phyloP scores from a whole-genome alignment of 2,329 filamentous ascomycete genomes.

The Colletotrichum tamarilloi region DNA sequence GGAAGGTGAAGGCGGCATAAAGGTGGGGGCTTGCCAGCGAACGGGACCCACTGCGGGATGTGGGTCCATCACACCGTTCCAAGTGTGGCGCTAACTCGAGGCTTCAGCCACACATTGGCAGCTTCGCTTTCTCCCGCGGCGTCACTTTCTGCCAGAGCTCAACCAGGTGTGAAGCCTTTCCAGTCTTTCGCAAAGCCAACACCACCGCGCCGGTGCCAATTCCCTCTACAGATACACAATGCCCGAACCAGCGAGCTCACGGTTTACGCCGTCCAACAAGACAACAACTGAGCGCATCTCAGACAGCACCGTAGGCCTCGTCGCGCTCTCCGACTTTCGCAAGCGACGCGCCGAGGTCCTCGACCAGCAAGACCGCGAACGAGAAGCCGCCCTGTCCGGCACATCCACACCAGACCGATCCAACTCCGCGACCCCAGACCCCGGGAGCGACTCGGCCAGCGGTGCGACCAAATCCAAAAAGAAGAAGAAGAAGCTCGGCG shows the following conservation, averaged over 20 bases:
- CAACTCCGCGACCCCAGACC: conserved; percentile 59
- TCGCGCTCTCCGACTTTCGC: conserved; percentile 92
- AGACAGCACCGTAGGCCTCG: conserved; percentile 88
- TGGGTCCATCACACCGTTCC: conserved; percentile 2
- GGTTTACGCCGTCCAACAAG: conserved; percentile 81
- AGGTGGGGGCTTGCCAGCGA: conserved; percentile 27
- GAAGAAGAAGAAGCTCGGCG: conserved; percentile 56
- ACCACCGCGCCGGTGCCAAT: neutral
- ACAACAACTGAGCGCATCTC: conserved; percentile 86
- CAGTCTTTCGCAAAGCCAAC: neutral
- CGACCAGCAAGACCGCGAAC: conserved; percentile 88
- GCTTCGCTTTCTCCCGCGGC: neutral
- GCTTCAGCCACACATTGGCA: conserved; percentile 5
- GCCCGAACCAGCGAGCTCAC: conserved; percentile 57
- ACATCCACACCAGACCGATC: conserved; percentile 62
- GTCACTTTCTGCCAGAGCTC: neutral
- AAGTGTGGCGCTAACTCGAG: neutral
- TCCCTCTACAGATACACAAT: conserved; percentile 42
- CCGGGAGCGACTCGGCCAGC: conserved; percentile 46
- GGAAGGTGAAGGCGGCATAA: conserved; percentile 16
- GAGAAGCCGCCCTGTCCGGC: conserved; percentile 66
- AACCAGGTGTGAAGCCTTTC: neutral
- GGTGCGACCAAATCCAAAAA: conserved; percentile 52
- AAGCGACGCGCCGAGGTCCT: conserved; percentile 95
- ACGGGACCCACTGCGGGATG: conserved; percentile 27